Base-by-base conservation (phyloP, 164 flowering plant species). In the Buxus sempervirens region DNA sequence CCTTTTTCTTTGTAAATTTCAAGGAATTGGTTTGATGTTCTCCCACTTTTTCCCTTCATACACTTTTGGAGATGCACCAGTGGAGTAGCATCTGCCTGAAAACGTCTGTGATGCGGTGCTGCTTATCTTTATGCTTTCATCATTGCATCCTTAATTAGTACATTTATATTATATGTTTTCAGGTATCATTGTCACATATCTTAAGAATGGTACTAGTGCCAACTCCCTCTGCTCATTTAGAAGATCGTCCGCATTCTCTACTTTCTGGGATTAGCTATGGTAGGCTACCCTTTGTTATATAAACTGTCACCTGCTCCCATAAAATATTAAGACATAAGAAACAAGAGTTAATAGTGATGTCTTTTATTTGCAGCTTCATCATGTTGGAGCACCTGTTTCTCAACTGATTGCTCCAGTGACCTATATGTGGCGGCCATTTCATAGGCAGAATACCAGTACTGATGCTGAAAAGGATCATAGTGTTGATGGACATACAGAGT, bases 401-500 rank as follows among this genome's bases (percentile, higher is more conserved):
- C 79, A 69, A 58, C 32, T 85, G 24, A 84, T 92, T 73, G 82
- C 91, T 58, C 98, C 99, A 42, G 95, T 95, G 71, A 92, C 80
- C 45, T 95, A 82, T 69, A 90, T 95, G 93, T 95, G 98, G 98
- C 80, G 86, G 41, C 88, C 92, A 56, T 56, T 25, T 51, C 60
- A n/a, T 45, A 65, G 61, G 32, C 73, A 61, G 3, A 36, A 42
- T 51, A 48, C 28, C 26, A 64, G 60, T 49, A 41, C 23, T 72
- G 82, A 71, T 63, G 69, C 54, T 23, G 69, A 32, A 32, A 32
- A 62, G 10, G 64, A 58, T 12, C 57, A 38, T 42, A 45, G 22
- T 32, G 8, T 20, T 62, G 67, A 78, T 69, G 76, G 58, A 41
- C 24, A 9, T 68, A 51, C 45, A 27, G 59, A 28, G 26, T 36